Base-by-base conservation (phyloP, 257 asterid genomes). In the Salvia miltiorrhiza region DNA sequence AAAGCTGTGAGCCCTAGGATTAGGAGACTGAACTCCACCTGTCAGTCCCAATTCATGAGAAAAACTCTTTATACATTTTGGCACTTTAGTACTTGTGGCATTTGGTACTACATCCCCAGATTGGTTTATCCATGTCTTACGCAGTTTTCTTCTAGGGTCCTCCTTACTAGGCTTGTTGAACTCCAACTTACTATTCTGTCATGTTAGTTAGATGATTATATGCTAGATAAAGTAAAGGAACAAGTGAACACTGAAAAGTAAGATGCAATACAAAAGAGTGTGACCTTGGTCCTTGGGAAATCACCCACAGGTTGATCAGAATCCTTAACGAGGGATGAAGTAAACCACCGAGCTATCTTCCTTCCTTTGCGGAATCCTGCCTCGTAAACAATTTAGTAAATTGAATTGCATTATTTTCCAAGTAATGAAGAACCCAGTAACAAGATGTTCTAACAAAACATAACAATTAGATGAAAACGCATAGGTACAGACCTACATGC, bases 21-120 rank as follows among this genome's bases (percentile, higher is more conserved):
- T 85, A 69, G 81, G 61, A 56, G 88, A 75, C 61, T 77, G 94
- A 64, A 87, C 80, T 59, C 97, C 91, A 73, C 93, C 92, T 70
- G 76, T 90, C 62, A 89, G 92, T 71, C 92, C 92, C 85, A 93
- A 81, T 83, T 90, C 97, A 65, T 93, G 99, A 41, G 99, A 93
- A 83, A 88, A 93, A 67, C 99, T 93, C 80, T 93, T 93, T 66
- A 90, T 65, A 70, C 75, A 67, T 78, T 84, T 87, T 40, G 85
- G 78, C 56, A 77, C 79, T 73, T 84, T 82, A 63, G 81, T 74
- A 33, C 77, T 70, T 61, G 72, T 68, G 40, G 66, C 43, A 77
- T 81, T 86, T 62, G 78, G 73, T 80, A 86, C 70, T 80, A 86
- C 70, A 76, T 82, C 76, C 58, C 59, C 84, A 64, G 85, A 64